A percentile compares a stretch with the other conserved stretches of the same genome.
These are phyloP conservation scores for Sphaerobolus stellatus DNA, from an alignment of 1,284 basidiomycete species.

Conservation along the genomic window DNA sequence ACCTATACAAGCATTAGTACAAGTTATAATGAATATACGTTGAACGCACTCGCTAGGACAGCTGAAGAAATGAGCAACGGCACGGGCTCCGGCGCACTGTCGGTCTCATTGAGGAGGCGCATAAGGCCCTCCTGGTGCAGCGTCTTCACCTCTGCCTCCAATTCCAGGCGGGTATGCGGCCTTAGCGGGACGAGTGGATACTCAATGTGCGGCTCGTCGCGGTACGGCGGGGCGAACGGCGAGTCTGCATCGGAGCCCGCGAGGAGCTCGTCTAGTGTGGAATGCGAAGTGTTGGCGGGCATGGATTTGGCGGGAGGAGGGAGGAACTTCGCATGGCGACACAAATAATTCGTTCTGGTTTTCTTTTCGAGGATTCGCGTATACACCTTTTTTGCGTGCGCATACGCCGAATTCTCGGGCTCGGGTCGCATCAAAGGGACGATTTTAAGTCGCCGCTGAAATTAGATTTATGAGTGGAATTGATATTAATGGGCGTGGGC, in stretches of 20 bases:
- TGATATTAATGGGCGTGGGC: no score
- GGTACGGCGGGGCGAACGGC: slow-evolving; percentile 10
- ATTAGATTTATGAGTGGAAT: no score
- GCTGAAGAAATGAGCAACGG: neutral
- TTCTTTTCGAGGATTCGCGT: no score
- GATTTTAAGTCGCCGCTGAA: no score
- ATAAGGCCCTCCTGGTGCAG: slow-evolving; percentile 6
- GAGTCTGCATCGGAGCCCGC: slow-evolving; percentile 5
- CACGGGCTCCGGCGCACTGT: slow-evolving; percentile 1
- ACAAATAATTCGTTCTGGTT: no score
- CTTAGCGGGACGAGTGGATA: neutral
- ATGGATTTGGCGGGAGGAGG: no score
- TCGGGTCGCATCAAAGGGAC: no score
- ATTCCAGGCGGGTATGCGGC: neutral
- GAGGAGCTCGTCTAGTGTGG: no score
- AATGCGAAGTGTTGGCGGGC: no score
- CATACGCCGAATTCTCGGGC: no score
- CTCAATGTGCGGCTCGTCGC: slow-evolving; percentile 2
- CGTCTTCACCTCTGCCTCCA: slow-evolving; percentile 1
- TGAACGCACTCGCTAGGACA: slow-evolving; percentile 2
- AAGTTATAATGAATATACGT: neutral
- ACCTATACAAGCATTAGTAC: neutral
- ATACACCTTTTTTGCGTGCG: no score
- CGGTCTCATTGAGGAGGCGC: neutral
- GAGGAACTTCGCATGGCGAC: no score